Percentiles rank a stretch among this genome's conserved stretches.
phyloP scores from a whole-genome alignment of 371 early-diverging fungal species.

The Parasitella parasitica region DNA sequence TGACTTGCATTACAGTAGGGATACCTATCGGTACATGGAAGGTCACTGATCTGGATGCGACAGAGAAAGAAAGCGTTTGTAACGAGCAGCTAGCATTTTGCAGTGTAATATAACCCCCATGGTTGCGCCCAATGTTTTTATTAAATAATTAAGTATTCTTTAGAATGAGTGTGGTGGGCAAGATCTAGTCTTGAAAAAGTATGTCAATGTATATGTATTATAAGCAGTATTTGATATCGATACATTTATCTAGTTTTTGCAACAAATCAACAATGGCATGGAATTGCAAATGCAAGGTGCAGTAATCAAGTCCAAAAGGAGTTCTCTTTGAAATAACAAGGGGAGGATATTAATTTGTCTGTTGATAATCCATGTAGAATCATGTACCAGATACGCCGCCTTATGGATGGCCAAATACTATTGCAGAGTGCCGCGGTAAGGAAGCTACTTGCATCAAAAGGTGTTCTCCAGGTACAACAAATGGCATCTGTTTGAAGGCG shows the following conservation, averaged over 20 bases:
- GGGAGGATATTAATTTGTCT: background rate
- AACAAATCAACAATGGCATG: constrained; percentile 14
- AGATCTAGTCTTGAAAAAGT: background rate
- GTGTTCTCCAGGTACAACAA: constrained; percentile 18
- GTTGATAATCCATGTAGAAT: constrained; percentile 15
- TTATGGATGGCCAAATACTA: constrained; percentile 36
- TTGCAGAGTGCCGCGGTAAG: constrained; percentile 36
- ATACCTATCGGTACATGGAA: constrained; percentile 20
- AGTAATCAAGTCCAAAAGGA: background rate
- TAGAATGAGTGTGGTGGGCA: constrained; percentile 15
- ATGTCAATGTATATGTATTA: background rate
- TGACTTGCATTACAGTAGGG: constrained; percentile 4
- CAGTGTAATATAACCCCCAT: background rate
- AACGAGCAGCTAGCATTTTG: constrained; percentile 8
- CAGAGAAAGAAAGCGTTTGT: constrained; percentile 4
- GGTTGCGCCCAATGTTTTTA: background rate
- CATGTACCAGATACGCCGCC: constrained; percentile 40
- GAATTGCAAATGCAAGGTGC: constrained; percentile 16
- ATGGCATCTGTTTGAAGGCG: constrained; percentile 20
- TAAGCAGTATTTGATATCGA: background rate
- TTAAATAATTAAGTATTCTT: background rate
- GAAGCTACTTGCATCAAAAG: constrained; percentile 19
- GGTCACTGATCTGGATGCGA: constrained; percentile 4
- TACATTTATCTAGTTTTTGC: constrained; percentile 10
- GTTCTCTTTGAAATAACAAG: background rate